Evolutionary conservation across 1,284 basidiomycete species (phyloP), one percentile per base, ranked within the genome.

Genomic region (Schizophyllum amplum): DNA sequence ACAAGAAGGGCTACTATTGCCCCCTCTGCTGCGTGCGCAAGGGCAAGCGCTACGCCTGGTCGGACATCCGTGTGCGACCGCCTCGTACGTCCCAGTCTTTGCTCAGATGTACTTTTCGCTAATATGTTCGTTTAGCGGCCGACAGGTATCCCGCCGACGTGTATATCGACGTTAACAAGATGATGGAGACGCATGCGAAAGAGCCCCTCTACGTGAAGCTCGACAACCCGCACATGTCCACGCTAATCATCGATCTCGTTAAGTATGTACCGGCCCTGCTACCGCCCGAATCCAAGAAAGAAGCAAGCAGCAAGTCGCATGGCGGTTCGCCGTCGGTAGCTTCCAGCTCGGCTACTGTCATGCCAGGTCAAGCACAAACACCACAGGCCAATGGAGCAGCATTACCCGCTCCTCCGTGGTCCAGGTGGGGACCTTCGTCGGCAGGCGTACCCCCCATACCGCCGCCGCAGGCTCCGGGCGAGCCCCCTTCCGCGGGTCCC

Each of bases 1-100:
- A 59, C 59, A 13, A 55, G 55, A 54, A 62, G 51, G 63, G 59
- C 59, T 90, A 83, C 68, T 75, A 75, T 58, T 90, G 88, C 64
- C 88, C 88, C 0, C 68, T 90, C 17, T 91, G 88, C 64, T 86
- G 84, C 67, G 70, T 89, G 61, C 79, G 85, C 51, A 90, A 87
- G 72, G 83, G 81, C 60, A 77, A 78, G 59, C 68, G 71, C 3
- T 91, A 90, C 64, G 78, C 79, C 27, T 86, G 82, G 65, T 85
- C 86, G 0, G 88, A 90, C 64, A 79, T 91, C 11, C 79, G 88
- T 52, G 84, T 90, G 9, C 80, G 79, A 60, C 79, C 86, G 55
- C 69, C 77, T 48, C 79, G 87, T 89, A 65, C 42, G 82, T 76
- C 42, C 57, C 56, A 53, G 24, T 51, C 58, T 54, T 54, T 55